A percentile compares a stretch with the other conserved stretches of the same genome.
These are phyloP conservation scores for Leccinum cinnamomeum DNA, from an alignment of 1,284 basidiomycete genomes.

Conservation along the genomic window DNA sequence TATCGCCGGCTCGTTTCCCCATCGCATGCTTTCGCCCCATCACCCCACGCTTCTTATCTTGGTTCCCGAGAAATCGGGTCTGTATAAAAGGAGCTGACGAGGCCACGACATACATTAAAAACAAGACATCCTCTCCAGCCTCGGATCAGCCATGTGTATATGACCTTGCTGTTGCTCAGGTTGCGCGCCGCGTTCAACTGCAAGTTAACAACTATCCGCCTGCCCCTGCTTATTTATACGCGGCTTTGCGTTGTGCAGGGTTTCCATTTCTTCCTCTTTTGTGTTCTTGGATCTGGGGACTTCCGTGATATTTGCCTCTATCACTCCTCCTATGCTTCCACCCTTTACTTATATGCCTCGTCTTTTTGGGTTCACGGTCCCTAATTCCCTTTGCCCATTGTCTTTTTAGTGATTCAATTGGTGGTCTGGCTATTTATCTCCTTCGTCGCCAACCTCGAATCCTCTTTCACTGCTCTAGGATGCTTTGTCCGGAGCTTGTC, in stretches of 20 bases:
- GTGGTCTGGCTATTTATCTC: conserved; percentile 22
- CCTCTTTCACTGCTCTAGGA: conserved; percentile 5
- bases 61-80: conserved; percentile 33
- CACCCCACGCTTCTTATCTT: conserved; percentile 40
- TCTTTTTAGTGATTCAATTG: conserved; percentile 29
- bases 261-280: conserved; percentile 36
- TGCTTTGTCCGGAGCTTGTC: background rate
- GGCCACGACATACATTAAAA: conserved; percentile 31
- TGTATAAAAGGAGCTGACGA: conserved; percentile 37
- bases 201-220: conserved; percentile 24
- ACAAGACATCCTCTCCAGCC: conserved; percentile 21
- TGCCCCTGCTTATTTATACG: conserved; percentile 46
- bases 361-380: conserved; percentile 27
- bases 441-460: conserved; percentile 8
- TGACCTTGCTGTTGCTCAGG: conserved; percentile 24
- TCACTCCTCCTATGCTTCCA: conserved; percentile 24
- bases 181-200: conserved; percentile 27
- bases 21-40: conserved; percentile 46
- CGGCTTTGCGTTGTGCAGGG: conserved; percentile 33
- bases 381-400: conserved; percentile 21
- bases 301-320: conserved; percentile 29
- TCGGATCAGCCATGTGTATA: conserved; percentile 38
- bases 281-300: conserved; percentile 50
- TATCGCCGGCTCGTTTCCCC: conserved; percentile 40
- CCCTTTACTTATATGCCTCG: conserved; percentile 17